These are phyloP conservation scores for Mallotus repandus DNA, from an alignment of 441 rosid species.

Conservation along the genomic window DNA sequence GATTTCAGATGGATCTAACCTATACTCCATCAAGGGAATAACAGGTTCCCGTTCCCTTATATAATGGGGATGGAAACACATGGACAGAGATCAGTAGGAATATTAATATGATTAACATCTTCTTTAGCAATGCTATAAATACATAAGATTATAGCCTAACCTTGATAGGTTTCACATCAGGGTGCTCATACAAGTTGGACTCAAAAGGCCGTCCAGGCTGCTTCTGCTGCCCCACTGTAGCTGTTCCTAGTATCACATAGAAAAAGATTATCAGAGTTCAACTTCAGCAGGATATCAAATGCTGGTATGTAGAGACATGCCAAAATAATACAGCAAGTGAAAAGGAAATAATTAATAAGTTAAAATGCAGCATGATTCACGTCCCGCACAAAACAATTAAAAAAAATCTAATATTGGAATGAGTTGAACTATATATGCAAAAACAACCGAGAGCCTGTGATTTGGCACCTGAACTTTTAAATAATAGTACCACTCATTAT, in stretches of 20 bases:
- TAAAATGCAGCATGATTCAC: neutral
- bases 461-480: neutral
- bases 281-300: conserved; percentile 12
- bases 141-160: conserved; percentile 38
- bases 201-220: conserved; percentile 55
- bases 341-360: neutral
- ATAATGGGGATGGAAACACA: neutral
- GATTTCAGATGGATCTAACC: neutral
- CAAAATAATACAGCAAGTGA: conserved; percentile 12
- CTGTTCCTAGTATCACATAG: conserved; percentile 34
- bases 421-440: neutral
- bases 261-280: conserved; percentile 12
- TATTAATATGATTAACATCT: neutral
- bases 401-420: neutral
- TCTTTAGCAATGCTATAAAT: conserved; percentile 6
- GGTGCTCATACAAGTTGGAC: conserved; percentile 59
- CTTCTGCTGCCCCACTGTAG: conserved; percentile 51
- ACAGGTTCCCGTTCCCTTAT: neutral
- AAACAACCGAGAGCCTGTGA: neutral
- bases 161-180: conserved; percentile 57
- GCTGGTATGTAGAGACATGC: neutral
- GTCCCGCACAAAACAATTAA: neutral
- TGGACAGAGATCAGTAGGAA: neutral
- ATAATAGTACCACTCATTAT: neutral
- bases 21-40: neutral